Evolutionary conservation across 2,329 filamentous ascomycete species (phyloP).

Genomic region (Pseudogymnoascus verrucosus): DNA sequence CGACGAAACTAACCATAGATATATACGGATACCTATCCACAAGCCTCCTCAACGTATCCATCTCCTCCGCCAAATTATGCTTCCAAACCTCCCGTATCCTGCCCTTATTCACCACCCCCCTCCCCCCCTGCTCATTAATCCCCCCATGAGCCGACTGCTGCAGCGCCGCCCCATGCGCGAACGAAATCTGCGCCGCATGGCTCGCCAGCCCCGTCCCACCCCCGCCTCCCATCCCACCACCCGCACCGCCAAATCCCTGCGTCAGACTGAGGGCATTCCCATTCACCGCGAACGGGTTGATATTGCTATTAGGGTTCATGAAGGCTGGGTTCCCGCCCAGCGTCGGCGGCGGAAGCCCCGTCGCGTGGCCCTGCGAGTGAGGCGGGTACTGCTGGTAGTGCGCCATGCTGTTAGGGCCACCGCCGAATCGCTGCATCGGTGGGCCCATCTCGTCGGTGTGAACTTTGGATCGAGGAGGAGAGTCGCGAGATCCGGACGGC

Average conservation of each 20-base stretch:
- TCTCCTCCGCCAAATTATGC: no score
- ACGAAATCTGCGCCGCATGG: conserved; percentile 81
- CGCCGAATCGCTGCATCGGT: conserved; percentile 28
- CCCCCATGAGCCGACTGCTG: no score
- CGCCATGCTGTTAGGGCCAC: conserved; percentile 27
- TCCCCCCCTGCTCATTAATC: no score
- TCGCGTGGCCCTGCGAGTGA: conserved; percentile 38
- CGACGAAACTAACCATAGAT: no score
- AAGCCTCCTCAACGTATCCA: no score
- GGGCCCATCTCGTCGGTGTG: conserved; percentile 28
- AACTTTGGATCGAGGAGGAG: conserved; percentile 25
- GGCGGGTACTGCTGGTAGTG: conserved; percentile 39
- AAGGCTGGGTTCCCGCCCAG: conserved; percentile 65
- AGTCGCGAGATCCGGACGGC: conserved; percentile 23
- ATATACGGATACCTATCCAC: no score
- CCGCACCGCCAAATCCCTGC: conserved; percentile 49
- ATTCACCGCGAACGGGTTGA: conserved; percentile 57
- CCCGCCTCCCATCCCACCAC: conserved; percentile 43
- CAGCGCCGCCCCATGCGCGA: conserved; percentile 64
- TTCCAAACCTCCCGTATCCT: no score
- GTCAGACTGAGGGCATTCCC: conserved; percentile 47
- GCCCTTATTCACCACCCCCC: no score
- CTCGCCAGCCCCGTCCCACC: conserved; percentile 67
- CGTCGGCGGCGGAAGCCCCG: conserved; percentile 44
- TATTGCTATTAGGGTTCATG: conserved; percentile 57